These are phyloP conservation scores for Gracilaria vermiculophylla DNA, from an alignment of 23 red algal genomes.

Conservation along the genomic window DNA sequence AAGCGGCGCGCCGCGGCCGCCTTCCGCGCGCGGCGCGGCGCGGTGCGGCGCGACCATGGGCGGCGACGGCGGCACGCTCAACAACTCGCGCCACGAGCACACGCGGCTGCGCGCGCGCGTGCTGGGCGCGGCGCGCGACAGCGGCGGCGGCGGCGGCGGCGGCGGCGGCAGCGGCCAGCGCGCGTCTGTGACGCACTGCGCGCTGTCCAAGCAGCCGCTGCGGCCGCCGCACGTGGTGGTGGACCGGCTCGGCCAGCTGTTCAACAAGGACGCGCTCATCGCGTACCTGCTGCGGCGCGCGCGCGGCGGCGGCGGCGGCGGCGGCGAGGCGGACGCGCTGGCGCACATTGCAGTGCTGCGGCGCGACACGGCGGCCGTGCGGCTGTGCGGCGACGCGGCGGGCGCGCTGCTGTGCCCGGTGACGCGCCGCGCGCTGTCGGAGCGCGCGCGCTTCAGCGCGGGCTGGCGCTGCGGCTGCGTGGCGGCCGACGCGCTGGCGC, in stretches of 20 bases:
- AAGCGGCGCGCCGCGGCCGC: too few species aligned
- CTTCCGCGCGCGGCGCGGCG: too few species aligned
- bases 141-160: too few species aligned
- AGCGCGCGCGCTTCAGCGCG: slow-evolving; percentile 15
- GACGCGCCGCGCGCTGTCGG: not conserved
- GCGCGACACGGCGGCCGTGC: slow-evolving; percentile 25
- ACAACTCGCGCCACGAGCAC: slow-evolving; percentile 76
- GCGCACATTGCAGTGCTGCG: slow-evolving; percentile 19
- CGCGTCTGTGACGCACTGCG: slow-evolving; percentile 51
- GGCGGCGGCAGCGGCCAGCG: slow-evolving; percentile 40
- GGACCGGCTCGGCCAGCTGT: slow-evolving; percentile 61
- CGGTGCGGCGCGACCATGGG: not conserved
- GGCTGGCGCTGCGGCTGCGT: slow-evolving; percentile 62
- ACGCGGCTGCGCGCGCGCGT: slow-evolving; percentile 37
- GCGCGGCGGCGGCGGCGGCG: too few species aligned
- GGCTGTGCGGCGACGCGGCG: not conserved
- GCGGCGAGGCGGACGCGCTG: not conserved
- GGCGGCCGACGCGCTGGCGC: not conserved
- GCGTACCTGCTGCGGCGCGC: slow-evolving; percentile 21
- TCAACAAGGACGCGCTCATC: slow-evolving; percentile 78
- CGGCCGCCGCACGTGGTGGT: slow-evolving; percentile 57
- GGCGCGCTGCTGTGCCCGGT: slow-evolving; percentile 37
- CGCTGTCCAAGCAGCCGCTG: slow-evolving; percentile 32
- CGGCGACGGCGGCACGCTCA: slow-evolving; percentile 77
- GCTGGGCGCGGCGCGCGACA: too few species aligned